phyloP scores from a whole-genome alignment of 192 early-diverging fungal genomes.

The Rhizoclosmatium sp. region DNA sequence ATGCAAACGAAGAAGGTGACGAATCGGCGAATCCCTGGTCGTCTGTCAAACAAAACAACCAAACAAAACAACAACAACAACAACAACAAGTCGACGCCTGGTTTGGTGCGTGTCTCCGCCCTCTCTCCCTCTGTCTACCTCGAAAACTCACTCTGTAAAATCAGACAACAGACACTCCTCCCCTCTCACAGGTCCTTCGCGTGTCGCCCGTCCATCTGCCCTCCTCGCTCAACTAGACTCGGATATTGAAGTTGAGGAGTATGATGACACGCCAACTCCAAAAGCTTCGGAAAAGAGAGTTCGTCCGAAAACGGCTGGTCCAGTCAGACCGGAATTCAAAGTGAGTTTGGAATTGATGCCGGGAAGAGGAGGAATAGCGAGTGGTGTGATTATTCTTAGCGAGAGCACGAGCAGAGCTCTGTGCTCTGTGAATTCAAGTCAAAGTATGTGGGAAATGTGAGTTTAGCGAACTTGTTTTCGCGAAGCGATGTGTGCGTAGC shows the following conservation, averaged over 20 bases:
- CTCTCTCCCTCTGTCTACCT: background rate
- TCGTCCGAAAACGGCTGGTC: conserved; percentile 9
- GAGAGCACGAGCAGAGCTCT: too few relatives aligned
- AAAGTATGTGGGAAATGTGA: too few relatives aligned
- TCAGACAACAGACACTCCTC: conserved; percentile 5
- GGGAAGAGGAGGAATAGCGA: background rate
- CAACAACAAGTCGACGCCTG: conserved; percentile 7
- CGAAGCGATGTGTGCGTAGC: too few relatives aligned
- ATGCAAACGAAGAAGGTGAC: background rate
- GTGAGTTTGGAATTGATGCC: background rate
- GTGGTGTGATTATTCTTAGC: too few relatives aligned
- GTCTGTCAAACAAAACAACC: background rate
- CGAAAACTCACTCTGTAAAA: too few relatives aligned
- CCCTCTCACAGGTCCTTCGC: background rate
- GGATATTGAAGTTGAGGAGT: background rate
- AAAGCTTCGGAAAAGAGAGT: conserved; percentile 4
- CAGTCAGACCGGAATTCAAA: background rate
- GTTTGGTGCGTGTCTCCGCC: conserved; percentile 2
- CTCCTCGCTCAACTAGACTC: conserved; percentile 9
- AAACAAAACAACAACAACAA: background rate
- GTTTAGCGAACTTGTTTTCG: too few relatives aligned
- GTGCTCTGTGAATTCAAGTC: too few relatives aligned
- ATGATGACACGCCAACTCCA: background rate
- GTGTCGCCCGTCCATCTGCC: conserved; percentile 9
- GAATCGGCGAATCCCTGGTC: background rate